Evolutionary conservation across 164 flowering plant genomes (phyloP).

Genomic region (Umbellularia californica): DNA sequence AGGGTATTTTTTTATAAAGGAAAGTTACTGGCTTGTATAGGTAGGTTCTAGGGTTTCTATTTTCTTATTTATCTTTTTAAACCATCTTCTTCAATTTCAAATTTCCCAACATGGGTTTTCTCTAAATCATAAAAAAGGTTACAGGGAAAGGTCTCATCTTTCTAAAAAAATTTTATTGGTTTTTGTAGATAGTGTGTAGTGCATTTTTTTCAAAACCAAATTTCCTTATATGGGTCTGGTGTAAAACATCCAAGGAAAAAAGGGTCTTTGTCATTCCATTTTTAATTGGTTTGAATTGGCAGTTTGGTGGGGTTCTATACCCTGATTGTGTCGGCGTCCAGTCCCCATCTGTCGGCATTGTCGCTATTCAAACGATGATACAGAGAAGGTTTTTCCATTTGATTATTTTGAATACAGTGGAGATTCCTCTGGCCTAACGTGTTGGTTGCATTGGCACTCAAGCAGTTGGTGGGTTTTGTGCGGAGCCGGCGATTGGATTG

Average conservation of each 20-base stretch:
- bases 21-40: neutral
- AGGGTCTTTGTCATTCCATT: neutral
- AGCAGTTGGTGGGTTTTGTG: constrained; percentile 5
- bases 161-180: neutral
- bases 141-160: neutral
- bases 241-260: neutral
- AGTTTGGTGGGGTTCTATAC: constrained; percentile 14
- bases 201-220: too few species aligned
- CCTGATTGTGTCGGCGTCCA: constrained; percentile 24
- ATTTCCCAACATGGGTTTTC: constrained; percentile 30
- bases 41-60: neutral
- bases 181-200: neutral
- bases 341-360: constrained; percentile 59
- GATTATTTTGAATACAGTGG: constrained; percentile 10
- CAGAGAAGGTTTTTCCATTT: constrained; percentile 12
- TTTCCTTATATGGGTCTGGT: constrained; percentile 29
- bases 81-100: neutral
- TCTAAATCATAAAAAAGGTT: neutral
- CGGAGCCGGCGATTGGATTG: constrained; percentile 1
- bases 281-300: constrained; percentile 16
- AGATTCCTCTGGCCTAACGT: constrained; percentile 10
- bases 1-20: neutral
- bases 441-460: constrained; percentile 6
- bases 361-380: constrained; percentile 36
- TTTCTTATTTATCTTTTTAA: neutral